Evolutionary conservation across 106 monocot genomes (phyloP), one percentile per base, ranked within the genome.

Genomic region (Dioscorea alata): DNA sequence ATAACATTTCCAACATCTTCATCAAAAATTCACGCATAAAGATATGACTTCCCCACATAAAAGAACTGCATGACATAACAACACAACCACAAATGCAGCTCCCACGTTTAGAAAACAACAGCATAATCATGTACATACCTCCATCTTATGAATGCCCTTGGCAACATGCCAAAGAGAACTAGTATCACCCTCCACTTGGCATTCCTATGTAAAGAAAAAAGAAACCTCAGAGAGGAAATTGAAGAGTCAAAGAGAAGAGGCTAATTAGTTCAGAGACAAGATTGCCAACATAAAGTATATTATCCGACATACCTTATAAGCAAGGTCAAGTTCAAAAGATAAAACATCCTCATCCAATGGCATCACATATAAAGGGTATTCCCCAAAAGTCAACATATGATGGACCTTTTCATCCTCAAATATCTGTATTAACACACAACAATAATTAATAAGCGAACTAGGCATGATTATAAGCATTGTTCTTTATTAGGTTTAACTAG

Each of bases 131-230:
- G 2, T 19, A 54, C 52, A 60, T 82, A 99, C 99, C 99, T 99
- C 99, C 71, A 99, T 65, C 63, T 87, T 92, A 79, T 99, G 99
- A 74, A 99, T 83, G 64, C 87, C 89, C 80, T 99, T 93, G 51
- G 93, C 99, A 35, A 99, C 84, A 75, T 99, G 99, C 99, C 99
- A 99, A 57, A 99, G 73, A 22, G 99, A 85, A 79, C 90, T 99
- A 74, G 83, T 80, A 87, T 99, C 93, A 72, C 93, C 93, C 69
- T 99, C 90, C 77, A 93, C 81, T 69, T 71, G 69, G 67, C 82
- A 85, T 69, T 99, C 99, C 99, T 99, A 76, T 56, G 53, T 31
- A 78, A 28, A 13, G 13, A 50, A 72, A 23, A 8, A 51, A 64
- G 2, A n/a, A 50, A n/a, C n/a, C n/a, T 50, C 24, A 65, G 20